These are phyloP conservation scores for Termitomyces sp. DNA, from an alignment of 768 basidiomycete species.

Conservation along the genomic window DNA sequence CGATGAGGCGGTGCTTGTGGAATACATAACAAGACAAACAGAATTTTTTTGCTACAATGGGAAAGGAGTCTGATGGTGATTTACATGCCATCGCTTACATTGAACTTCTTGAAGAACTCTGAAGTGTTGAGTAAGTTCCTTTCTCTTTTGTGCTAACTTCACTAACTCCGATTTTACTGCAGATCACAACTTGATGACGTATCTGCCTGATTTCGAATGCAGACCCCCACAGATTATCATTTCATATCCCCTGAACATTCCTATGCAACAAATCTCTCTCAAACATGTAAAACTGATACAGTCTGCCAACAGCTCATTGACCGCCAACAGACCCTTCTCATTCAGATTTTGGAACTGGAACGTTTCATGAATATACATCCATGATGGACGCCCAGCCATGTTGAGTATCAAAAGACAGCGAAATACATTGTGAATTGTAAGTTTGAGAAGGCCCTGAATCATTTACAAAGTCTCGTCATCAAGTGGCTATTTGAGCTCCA, in stretches of 20 bases:
- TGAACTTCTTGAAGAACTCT: constrained; percentile 25
- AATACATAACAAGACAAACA: constrained; percentile 23
- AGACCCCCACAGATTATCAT: constrained; percentile 16
- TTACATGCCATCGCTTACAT: too few relatives aligned
- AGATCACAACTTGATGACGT: constrained; percentile 15
- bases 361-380: constrained; percentile 22
- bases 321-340: constrained; percentile 12
- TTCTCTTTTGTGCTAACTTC: neutral
- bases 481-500: too few relatives aligned
- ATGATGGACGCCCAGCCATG: constrained; percentile 24
- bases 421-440: constrained; percentile 17
- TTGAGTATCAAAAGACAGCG: constrained; percentile 22
- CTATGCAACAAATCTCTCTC: constrained; percentile 17
- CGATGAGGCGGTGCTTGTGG: constrained; percentile 20
- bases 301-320: constrained; percentile 20
- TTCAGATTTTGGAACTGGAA: constrained; percentile 24
- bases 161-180: neutral
- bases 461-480: too few relatives aligned
- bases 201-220: constrained; percentile 12
- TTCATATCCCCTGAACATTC: constrained; percentile 10
- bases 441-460: too few relatives aligned
- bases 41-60: constrained; percentile 25
- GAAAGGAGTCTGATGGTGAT: too few relatives aligned
- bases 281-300: constrained; percentile 25
- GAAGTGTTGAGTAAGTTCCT: constrained; percentile 13